Base-by-base conservation (phyloP, 768 basidiomycete species). In the Lactifluus piperatus region DNA sequence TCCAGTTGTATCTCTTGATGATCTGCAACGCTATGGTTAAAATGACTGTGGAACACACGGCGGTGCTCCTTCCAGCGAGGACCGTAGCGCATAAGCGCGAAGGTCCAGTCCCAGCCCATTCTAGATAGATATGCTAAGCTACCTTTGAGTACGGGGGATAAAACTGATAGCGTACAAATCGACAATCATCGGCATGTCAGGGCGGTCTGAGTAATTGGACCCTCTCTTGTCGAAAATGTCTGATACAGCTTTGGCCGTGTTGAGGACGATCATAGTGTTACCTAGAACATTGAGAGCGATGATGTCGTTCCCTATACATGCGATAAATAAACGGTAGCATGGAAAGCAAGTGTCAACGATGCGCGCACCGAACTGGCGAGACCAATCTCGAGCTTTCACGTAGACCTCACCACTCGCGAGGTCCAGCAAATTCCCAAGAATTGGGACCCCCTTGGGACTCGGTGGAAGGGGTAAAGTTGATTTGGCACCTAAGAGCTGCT, bases 371-470 rank as follows among this genome's bases (percentile, higher is more conserved):
- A 68, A 62, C 29, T 49, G 56, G 36, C 66, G 58, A 45, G 64
- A 63, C 67, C 66, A 69, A 24, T 67, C 50, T 27, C 55, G 53
- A 49, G 62, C 58, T 13, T 62, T 67, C 32, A 64, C 52, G 41
- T 62, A 52, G 16, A 66, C 56, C 9, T 61, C 53, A n/a, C 47
- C 52, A 6, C 30, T 44, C 4, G 69, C 67, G n/a, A 69, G 57
- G 30, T 70, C 65, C 13, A 65, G 48, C 16, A 65, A 22, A 55
- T 69, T 69, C 24, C 68, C 68, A 2, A 70, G 30, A 32, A 70
- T 50, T 1, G 65, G 62, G 41, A 64, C 34, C 2, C 59, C 56
- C 18, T 62, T 57, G 9, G 69, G 69, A 3, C 58, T 62, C 24
- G 68, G 66, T 11, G 69, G 68, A 13, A 64, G 60, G 24, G 58